These are phyloP conservation scores for Candida ficus DNA, from an alignment of 805 yeast species.

Conservation along the genomic window DNA sequence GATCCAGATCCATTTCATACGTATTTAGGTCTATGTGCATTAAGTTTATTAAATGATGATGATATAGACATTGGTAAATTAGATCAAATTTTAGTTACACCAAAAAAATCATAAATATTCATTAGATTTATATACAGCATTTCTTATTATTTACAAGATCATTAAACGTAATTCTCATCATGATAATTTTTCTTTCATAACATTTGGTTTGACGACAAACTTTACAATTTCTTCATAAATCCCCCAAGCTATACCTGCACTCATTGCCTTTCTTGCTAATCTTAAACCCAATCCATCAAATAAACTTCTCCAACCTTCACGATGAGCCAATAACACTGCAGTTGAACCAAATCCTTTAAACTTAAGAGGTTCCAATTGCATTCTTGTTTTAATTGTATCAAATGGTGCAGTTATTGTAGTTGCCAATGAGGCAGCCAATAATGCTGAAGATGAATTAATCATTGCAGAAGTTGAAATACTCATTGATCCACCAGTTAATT, in stretches of 20 bases:
- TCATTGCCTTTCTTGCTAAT: conserved; percentile 76
- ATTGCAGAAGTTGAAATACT: conserved; percentile 42
- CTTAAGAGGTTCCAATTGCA: conserved; percentile 62
- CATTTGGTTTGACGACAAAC: conserved; percentile 5
- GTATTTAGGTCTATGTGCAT: conserved; percentile 52
- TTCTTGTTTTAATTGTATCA: conserved; percentile 87
- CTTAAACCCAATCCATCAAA: conserved; percentile 84
- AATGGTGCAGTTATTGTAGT: conserved; percentile 91
- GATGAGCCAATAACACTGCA: conserved; percentile 30
- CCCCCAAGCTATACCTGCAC: conserved; percentile 97
- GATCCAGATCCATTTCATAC: conserved; percentile 71
- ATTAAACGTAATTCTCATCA: too few species aligned
- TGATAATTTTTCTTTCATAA: too few species aligned
- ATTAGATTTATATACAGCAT: background rate
- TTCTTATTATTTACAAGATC: too few species aligned
- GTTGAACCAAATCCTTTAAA: conserved; percentile 41
- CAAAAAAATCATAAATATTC: background rate
- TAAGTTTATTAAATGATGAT: conserved; percentile 22
- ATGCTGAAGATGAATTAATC: conserved; percentile 73
- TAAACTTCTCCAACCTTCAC: conserved; percentile 48
- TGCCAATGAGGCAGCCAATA: conserved; percentile 70
- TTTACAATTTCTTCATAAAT: conserved; percentile 84
- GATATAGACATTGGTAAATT: background rate
- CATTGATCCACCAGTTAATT: background rate
- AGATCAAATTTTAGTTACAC: background rate